phyloP scores from a whole-genome alignment of 2,329 filamentous ascomycete genomes.

The Aspergillus chevalieri region DNA sequence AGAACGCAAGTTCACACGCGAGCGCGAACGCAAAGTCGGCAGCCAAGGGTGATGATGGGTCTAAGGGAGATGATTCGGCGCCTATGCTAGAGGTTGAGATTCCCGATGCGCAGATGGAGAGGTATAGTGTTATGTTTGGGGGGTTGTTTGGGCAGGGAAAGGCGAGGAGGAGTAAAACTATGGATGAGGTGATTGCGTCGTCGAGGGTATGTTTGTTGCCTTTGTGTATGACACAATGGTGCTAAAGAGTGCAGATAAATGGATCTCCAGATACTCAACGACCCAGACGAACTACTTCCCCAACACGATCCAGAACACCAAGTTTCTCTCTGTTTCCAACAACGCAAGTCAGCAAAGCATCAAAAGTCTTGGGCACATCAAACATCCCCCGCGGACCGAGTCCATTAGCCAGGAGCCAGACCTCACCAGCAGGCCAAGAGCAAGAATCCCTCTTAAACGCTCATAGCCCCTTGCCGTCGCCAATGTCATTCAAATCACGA shows the following conservation, averaged over 20 bases:
- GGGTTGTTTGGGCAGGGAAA: slow-evolving; percentile 54
- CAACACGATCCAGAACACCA: slow-evolving; percentile 28
- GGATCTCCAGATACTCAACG: slow-evolving; percentile 8
- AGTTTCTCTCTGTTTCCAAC: slow-evolving; percentile 36
- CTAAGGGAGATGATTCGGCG: slow-evolving; percentile 5
- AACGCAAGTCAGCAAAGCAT: slow-evolving; percentile 24
- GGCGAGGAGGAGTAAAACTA: slow-evolving; percentile 30
- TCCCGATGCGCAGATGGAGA: slow-evolving; percentile 71
- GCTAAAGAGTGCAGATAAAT: slow-evolving; percentile 3
- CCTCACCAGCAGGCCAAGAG: neutral
- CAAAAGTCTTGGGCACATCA: slow-evolving; percentile 24
- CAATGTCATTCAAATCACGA: neutral
- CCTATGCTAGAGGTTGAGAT: slow-evolving; percentile 68
- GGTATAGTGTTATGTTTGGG: slow-evolving; percentile 92
- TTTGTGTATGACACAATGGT: neutral
- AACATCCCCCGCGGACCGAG: slow-evolving; percentile 24
- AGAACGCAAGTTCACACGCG: neutral
- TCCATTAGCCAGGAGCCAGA: slow-evolving; percentile 20
- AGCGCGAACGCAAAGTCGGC: slow-evolving; percentile 16
- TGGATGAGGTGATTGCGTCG: slow-evolving; percentile 49
- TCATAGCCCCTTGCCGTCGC: neutral
- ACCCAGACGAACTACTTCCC: slow-evolving; percentile 29
- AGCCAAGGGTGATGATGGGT: neutral
- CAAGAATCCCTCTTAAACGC: neutral
- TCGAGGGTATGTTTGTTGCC: slow-evolving; percentile 35